These are phyloP conservation scores for Pseudocohnilembus persalinus DNA, from an alignment of 169 alveolate genomes.

Conservation along the genomic window DNA sequence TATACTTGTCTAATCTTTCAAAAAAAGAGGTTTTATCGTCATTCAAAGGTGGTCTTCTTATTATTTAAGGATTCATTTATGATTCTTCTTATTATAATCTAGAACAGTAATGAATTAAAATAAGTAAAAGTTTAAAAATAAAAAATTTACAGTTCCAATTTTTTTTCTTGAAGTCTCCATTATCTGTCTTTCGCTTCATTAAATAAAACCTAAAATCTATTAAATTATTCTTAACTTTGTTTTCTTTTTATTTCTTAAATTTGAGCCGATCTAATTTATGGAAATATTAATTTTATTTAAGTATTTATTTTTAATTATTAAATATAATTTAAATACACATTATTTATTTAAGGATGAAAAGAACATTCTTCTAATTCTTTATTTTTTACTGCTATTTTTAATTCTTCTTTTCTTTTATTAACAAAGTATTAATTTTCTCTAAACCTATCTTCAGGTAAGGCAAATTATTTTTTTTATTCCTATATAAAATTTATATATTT, in stretches of 20 bases:
- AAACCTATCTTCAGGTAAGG: not conserved
- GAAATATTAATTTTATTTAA: not conserved
- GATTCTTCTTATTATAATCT: no score
- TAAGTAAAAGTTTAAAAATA: no score
- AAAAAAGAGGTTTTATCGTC: not conserved
- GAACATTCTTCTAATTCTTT: not conserved
- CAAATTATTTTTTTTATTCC: not conserved
- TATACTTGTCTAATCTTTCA: not conserved
- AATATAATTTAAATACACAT: no score
- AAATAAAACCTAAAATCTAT: not conserved
- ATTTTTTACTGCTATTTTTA: not conserved
- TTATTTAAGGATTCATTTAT: not conserved
- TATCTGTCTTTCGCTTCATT: not conserved
- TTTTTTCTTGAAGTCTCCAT: no score
- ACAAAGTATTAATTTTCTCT: no score
- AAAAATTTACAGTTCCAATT: no score
- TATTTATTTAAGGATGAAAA: not conserved
- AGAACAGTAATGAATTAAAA: no score
- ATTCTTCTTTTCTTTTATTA: not conserved
- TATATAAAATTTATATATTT: no score
- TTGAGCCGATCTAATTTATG: not conserved
- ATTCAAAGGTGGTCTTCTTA: not conserved
- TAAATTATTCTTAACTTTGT: no score
- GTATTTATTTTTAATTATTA: no score
- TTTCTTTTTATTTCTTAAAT: not conserved